Base-by-base conservation (phyloP, 139 green algal species). In the Tetraselmis striata region DNA sequence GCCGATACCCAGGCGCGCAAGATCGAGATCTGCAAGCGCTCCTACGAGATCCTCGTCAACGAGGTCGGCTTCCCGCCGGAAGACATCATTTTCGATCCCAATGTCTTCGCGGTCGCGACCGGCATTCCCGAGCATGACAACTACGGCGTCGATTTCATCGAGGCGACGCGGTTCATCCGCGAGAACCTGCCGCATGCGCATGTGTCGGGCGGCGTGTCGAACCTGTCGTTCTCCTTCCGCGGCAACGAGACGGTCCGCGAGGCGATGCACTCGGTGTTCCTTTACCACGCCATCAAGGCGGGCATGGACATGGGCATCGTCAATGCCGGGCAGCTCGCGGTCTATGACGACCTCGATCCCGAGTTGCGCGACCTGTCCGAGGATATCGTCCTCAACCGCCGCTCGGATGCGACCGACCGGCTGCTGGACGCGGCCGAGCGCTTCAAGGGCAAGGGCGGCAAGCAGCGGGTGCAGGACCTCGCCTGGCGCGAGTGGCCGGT, bases 261-360 rank as follows among this genome's bases (percentile, higher is more conserved):
- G 26, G 95, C 90, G 28, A 98, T 98, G 91, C 96, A 99, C 90
- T 92, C 81, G 18, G 93, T 93, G n/a, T 99, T 99, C 90, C 88
- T 99, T 83, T 88, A 98, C 89, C 93, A 98, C 86, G 96, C 95
- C 2, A 97, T 93, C 88, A 87, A 89, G 32, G 94, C 95, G 1
- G 96, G 96, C 86, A 99, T 99, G 96, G 96, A 99, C 93, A 99
- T 99, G 96, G 96, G 96, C 85, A 99, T 99, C 79, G 96, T 99
- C 23, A 99, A 99, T 86, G 92, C 96, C 0, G 90, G 87, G 0
- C 95, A 98, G 87, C n/a, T n/a, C n/a, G n/a, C n/a, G 67, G 75
- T 76, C 28, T 91, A 93, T 77, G 85, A 90, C 29, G 88, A 92
- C 23, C 86, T 92, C 59, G 83, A 89, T 88, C 91, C 91, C 85